Evolutionary conservation across 495 filamentous ascomycete species (phyloP).

Genomic region (Xylaria scruposa): DNA sequence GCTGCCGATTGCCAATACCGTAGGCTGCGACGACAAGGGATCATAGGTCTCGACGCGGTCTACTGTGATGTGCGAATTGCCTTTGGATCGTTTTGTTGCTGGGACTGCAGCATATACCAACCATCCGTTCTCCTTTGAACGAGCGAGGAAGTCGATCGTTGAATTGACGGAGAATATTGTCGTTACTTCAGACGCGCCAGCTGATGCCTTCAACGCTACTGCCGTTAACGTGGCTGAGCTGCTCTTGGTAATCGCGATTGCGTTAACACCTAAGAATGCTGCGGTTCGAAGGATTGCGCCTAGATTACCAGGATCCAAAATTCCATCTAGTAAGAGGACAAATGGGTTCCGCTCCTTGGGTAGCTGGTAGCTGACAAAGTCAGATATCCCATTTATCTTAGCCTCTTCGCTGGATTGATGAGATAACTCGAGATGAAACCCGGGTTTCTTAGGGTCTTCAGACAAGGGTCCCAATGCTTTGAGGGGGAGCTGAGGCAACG

Average conservation of each 20-base stretch:
- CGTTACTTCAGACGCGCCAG: slow-evolving; percentile 82
- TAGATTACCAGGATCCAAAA: slow-evolving; percentile 87
- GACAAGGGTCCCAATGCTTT: slow-evolving; percentile 58
- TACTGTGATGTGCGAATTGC: slow-evolving; percentile 36
- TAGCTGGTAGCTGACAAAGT: slow-evolving; percentile 48
- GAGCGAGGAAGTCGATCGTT: slow-evolving; percentile 70
- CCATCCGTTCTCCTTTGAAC: slow-evolving; percentile 77
- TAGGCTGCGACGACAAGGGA: slow-evolving; percentile 66
- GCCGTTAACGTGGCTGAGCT: slow-evolving; percentile 75
- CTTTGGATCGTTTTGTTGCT: slow-evolving; percentile 44
- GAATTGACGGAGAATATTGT: slow-evolving; percentile 70
- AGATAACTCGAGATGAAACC: slow-evolving; percentile 65
- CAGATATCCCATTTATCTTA: slow-evolving; percentile 67
- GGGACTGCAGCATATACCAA: slow-evolving; percentile 79
- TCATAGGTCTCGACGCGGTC: slow-evolving; percentile 47
- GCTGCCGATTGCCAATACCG: slow-evolving; percentile 79
- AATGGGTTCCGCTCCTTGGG: slow-evolving; percentile 69
- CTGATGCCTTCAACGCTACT: slow-evolving; percentile 82
- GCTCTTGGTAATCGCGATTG: slow-evolving; percentile 69
- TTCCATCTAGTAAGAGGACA: slow-evolving; percentile 80
- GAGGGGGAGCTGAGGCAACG: slow-evolving; percentile 76
- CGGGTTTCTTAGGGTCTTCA: slow-evolving; percentile 43
- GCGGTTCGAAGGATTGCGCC: slow-evolving; percentile 87
- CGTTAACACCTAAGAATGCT: slow-evolving; percentile 83
- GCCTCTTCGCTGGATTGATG: slow-evolving; percentile 77